Base-by-base conservation (phyloP, 164 flowering plant species). In the Vitis labrusca region DNA sequence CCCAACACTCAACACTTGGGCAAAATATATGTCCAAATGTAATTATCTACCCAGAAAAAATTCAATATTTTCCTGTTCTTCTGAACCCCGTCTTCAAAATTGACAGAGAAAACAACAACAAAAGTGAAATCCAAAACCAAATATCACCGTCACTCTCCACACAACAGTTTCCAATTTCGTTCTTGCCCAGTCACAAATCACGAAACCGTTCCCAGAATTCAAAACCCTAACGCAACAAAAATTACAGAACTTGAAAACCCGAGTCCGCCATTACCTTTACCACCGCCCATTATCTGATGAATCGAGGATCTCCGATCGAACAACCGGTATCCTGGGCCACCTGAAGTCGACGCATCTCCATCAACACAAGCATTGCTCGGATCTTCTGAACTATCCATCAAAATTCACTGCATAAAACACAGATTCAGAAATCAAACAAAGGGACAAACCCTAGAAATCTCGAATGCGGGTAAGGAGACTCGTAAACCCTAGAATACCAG, bases 251-350 rank as follows among this genome's bases (percentile, higher is more conserved):
- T 61, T 12, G 15, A 59, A 17, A 6, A 23, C 37, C 2, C 30
- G 1, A 44, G 30, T 23, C 6, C 19, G n/a, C 8, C 19, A 9
- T 73, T 37, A 82, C 91, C 88, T 80, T 70, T 74, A 9, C 89
- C 89, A 47, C 86, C 89, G n/a, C 89, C 91, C 80, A 87, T 76
- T 59, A 78, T 76, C 70, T 83, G 85, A 67, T 82, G 79, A 67
- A 85, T 65, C 0, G 84, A 53, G 50, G 62, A 59, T 61, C 77
- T 78, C 1, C 81, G 82, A 64, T 78, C 84, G 29, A 79, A 72
- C 65, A 82, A 79, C 50, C 78, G 67, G 70, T 81, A 79, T 16
- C 56, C 73, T 29, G 83, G 68, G 62, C 74, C 11, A 23, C 10
- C 50, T 10, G 73, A 37, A 12, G 64, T 9, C 1, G 64, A 11